phyloP scores from a whole-genome alignment of 2,329 filamentous ascomycete genomes.

The Mycosphaerella sp. region DNA sequence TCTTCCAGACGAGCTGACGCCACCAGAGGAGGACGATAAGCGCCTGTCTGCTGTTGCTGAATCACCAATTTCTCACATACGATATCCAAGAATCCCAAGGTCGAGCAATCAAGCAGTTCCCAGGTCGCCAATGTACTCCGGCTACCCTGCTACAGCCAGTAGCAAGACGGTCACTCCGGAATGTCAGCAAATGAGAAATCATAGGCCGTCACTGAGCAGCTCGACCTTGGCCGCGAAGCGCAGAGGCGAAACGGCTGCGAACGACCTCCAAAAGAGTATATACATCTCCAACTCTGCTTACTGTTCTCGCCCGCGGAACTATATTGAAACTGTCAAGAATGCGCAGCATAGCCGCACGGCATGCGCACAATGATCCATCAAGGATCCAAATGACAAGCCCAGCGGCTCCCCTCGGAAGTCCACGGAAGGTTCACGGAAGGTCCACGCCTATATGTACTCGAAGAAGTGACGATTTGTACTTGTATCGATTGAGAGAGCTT shows the following conservation, averaged over 20 bases:
- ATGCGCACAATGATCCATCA: constrained; percentile 11
- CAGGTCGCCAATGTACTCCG: constrained; percentile 25
- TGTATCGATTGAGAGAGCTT: constrained; percentile 34
- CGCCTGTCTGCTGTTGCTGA: constrained; percentile 40
- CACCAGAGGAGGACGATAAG: constrained; percentile 40
- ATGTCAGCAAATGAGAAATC: constrained; percentile 8
- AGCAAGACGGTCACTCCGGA: constrained; percentile 9
- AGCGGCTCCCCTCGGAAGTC: constrained; percentile 30
- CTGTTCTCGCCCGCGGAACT: constrained; percentile 6
- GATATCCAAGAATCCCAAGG: constrained; percentile 45
- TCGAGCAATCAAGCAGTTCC: constrained; percentile 43
- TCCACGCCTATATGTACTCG: constrained; percentile 55
- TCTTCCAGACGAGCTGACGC: constrained; percentile 42
- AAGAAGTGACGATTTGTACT: constrained; percentile 58
- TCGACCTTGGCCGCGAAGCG: constrained; percentile 36
- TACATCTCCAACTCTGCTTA: constrained; percentile 26
- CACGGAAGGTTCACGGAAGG: constrained; percentile 54
- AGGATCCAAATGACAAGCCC: constrained; percentile 17
- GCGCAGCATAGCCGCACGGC: background rate
- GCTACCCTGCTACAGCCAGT: background rate
- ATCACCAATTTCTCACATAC: constrained; percentile 40
- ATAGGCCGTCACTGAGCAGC: constrained; percentile 19
- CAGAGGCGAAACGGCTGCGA: constrained; percentile 32
- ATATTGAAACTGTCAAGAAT: background rate
- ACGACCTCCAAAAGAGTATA: constrained; percentile 35